Evolutionary conservation across 108 stramenopile genomes (phyloP).

Genomic region (Licmophora abbreviata): DNA sequence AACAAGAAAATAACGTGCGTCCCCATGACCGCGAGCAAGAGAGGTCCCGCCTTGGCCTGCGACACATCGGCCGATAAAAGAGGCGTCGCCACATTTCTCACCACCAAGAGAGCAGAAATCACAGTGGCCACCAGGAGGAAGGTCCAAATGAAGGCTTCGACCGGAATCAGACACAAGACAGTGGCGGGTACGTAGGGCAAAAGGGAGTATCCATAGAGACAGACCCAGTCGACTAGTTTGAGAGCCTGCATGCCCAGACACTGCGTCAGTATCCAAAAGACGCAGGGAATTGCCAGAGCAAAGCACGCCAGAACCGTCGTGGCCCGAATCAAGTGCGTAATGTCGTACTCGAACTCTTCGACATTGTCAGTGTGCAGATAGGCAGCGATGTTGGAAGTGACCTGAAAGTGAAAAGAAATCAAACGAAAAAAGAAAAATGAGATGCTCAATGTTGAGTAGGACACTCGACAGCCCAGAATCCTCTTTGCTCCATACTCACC

Average conservation of each 20-base stretch:
- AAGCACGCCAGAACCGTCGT: slow-evolving; percentile 40
- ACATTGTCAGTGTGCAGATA: slow-evolving; percentile 27
- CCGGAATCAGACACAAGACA: slow-evolving; percentile 49
- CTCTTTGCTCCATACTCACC: slow-evolving; percentile 22
- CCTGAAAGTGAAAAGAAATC: slow-evolving; percentile 1
- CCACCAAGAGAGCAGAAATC: slow-evolving; percentile 46
- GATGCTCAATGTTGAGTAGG: neutral
- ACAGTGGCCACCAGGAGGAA: slow-evolving; percentile 39
- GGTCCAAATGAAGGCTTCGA: slow-evolving; percentile 43
- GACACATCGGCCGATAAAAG: slow-evolving; percentile 32
- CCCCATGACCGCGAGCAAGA: slow-evolving; percentile 55
- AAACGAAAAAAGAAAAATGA: slow-evolving; percentile 4
- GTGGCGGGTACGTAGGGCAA: slow-evolving; percentile 62
- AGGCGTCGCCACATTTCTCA: slow-evolving; percentile 56
- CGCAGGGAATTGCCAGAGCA: slow-evolving; percentile 40
- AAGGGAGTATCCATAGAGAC: slow-evolving; percentile 73
- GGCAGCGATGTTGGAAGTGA: slow-evolving; percentile 36
- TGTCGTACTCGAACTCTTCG: slow-evolving; percentile 74
- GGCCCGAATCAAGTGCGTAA: slow-evolving; percentile 63
- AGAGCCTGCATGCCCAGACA: slow-evolving; percentile 47
- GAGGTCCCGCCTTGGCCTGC: slow-evolving; percentile 43
- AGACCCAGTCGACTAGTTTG: slow-evolving; percentile 50
- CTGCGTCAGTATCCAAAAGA: slow-evolving; percentile 42
- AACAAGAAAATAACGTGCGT: slow-evolving; percentile 62
- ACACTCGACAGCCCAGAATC: neutral